Conservation (phyloP, 257 asterid genomes). For the Jaltomata sinuosa region DNA sequence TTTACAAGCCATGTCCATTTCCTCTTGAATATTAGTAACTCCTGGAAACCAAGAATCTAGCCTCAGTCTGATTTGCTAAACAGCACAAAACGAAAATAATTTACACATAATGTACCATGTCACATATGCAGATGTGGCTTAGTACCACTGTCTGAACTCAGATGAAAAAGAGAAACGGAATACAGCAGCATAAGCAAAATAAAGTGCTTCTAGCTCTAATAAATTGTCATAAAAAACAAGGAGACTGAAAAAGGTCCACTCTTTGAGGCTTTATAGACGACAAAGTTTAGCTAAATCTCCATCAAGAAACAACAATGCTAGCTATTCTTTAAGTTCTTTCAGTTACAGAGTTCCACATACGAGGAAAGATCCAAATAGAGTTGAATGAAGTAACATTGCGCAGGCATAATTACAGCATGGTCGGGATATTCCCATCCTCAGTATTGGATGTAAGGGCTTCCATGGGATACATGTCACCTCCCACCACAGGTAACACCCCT, state of each 20-base stretch:
- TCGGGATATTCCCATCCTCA: neutral
- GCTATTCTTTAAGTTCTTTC: neutral
- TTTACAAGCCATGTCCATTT: conserved; percentile 5
- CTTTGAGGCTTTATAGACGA: neutral
- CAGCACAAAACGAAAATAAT: conserved; percentile 1
- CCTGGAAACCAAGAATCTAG: conserved; percentile 9
- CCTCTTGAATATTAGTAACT: conserved; percentile 20
- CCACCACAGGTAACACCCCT: too few relatives aligned
- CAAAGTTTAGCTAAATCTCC: neutral
- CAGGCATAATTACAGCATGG: neutral
- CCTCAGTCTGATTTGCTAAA: conserved; percentile 24
- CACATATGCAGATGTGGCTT: neutral
- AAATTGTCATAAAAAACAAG: neutral
- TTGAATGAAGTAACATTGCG: neutral
- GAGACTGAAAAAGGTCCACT: neutral
- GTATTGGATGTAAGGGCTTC: neutral
- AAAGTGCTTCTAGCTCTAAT: neutral
- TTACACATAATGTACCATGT: neutral
- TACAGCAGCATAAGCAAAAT: neutral
- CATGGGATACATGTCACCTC: neutral
- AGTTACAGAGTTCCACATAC: neutral
- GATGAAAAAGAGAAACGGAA: neutral
- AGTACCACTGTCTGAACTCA: neutral
- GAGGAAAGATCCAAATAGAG: neutral
- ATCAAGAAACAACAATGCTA: neutral